phyloP scores from a whole-genome alignment of 148 eudicot genomes.

The Silene uniflora region DNA sequence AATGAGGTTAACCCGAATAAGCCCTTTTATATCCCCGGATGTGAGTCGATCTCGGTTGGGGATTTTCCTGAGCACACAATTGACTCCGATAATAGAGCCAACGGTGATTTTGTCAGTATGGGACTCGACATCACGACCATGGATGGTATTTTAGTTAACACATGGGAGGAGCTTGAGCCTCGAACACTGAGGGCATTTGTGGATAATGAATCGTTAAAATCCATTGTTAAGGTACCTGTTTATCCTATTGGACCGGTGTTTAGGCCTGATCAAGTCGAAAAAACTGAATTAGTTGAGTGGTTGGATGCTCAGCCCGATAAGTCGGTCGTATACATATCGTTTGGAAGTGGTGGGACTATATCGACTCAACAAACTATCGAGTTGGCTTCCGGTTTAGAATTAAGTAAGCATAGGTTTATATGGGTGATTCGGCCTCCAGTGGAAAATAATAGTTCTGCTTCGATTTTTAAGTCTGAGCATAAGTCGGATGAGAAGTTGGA shows the following conservation, averaged over 20 bases:
- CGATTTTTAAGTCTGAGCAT: not conserved
- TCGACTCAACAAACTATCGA: slow-evolving; percentile 37
- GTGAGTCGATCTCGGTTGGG: slow-evolving; percentile 29
- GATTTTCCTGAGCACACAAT: slow-evolving; percentile 23
- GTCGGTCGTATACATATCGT: slow-evolving; percentile 37
- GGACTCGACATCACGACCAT: slow-evolving; percentile 19
- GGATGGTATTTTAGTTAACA: slow-evolving; percentile 40
- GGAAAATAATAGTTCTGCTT: slow-evolving; percentile 12
- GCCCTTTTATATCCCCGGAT: slow-evolving; percentile 42
- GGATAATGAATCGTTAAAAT: slow-evolving; percentile 24
- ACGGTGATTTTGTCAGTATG: slow-evolving; percentile 18
- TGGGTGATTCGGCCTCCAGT: slow-evolving; percentile 47
- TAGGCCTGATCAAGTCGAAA: slow-evolving; percentile 5
- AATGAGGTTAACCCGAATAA: slow-evolving; percentile 31
- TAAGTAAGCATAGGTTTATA: slow-evolving; percentile 41
- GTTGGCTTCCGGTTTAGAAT: slow-evolving; percentile 43
- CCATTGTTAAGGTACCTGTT: slow-evolving; percentile 30
- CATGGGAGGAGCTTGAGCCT: slow-evolving; percentile 47
- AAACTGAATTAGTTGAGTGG: slow-evolving; percentile 21
- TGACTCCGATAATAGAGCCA: slow-evolving; percentile 5
- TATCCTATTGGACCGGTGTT: slow-evolving; percentile 40
- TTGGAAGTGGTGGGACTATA: slow-evolving; percentile 46
- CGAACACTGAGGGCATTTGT: slow-evolving; percentile 26
- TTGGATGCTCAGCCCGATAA: slow-evolving; percentile 27
- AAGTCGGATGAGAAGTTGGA: not conserved